A percentile compares a stretch with the other conserved stretches of the same genome.
These are phyloP conservation scores for Closterium sp. DNA, from an alignment of 139 green algal species.

Conservation along the genomic window DNA sequence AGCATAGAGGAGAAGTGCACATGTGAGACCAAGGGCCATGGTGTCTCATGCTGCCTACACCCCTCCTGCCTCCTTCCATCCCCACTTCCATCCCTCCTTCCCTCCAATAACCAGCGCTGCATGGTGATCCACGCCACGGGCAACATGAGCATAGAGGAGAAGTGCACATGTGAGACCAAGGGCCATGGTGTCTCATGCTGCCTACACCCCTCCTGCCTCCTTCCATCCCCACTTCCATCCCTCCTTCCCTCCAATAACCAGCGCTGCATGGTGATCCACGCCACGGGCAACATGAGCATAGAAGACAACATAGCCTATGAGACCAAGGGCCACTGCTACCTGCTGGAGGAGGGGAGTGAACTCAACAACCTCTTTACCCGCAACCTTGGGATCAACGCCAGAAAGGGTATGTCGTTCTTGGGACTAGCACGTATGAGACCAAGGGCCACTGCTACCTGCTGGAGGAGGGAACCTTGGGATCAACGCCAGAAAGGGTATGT, in stretches of 20 bases:
- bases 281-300: constrained; percentile 38
- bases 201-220: no score
- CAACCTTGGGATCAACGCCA: constrained; percentile 59
- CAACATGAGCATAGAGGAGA: constrained; percentile 49
- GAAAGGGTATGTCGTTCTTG: no score
- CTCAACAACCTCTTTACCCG: constrained; percentile 35
- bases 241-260: constrained; percentile 1
- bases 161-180: constrained; percentile 65
- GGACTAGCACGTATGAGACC: constrained; percentile 65
- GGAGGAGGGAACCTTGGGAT: no score
- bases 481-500: no score
- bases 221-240: neutral
- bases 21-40: constrained; percentile 70
- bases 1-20: constrained; percentile 58
- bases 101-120: constrained; percentile 9
- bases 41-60: no score
- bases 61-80: no score
- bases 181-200: no score
- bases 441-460: constrained; percentile 68
- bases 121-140: constrained; percentile 50
- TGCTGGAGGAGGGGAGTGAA: constrained; percentile 66
- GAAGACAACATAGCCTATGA: constrained; percentile 66
- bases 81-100: no score
- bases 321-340: constrained; percentile 68
- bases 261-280: constrained; percentile 48